These are phyloP conservation scores for Emericellopsis atlantica DNA, from an alignment of 2,329 filamentous ascomycete genomes.

Conservation along the genomic window DNA sequence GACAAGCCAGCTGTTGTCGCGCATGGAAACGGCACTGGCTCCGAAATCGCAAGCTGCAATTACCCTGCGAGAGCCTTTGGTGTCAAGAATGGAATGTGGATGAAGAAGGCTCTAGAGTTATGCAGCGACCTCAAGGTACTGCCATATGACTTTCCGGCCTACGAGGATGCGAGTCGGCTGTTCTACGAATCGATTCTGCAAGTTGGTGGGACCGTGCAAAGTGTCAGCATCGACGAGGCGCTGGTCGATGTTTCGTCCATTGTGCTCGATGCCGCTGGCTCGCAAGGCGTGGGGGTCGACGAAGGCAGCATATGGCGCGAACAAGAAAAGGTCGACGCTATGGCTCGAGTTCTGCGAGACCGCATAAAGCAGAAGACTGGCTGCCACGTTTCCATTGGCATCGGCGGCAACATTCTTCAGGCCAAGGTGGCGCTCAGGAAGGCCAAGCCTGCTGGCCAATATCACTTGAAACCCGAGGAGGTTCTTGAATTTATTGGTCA, in stretches of 20 bases:
- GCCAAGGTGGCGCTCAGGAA: slow-evolving; percentile 84
- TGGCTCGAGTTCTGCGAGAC: slow-evolving; percentile 52
- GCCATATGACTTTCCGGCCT: slow-evolving; percentile 91
- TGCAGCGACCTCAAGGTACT: slow-evolving; percentile 80
- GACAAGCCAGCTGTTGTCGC: slow-evolving; percentile 82
- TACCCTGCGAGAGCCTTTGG: slow-evolving; percentile 80
- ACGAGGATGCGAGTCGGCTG: slow-evolving; percentile 76
- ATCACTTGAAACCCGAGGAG: slow-evolving; percentile 73
- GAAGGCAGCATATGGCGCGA: slow-evolving; percentile 66
- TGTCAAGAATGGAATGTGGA: slow-evolving; percentile 99
- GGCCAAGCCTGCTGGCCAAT: slow-evolving; percentile 89
- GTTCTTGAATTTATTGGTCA: slow-evolving; percentile 65
- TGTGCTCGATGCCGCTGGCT: slow-evolving; percentile 52
- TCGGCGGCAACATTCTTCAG: slow-evolving; percentile 79
- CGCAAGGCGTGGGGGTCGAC: slow-evolving; percentile 47
- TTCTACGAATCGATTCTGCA: slow-evolving; percentile 81
- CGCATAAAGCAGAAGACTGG: slow-evolving; percentile 63
- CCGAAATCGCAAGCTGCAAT: slow-evolving; percentile 96
- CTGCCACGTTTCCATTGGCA: slow-evolving; percentile 85
- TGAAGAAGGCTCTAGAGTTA: slow-evolving; percentile 74
- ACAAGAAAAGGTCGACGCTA: slow-evolving; percentile 62
- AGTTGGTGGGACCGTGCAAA: slow-evolving; percentile 76
- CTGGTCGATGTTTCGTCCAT: slow-evolving; percentile 69
- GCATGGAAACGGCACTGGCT: slow-evolving; percentile 72
- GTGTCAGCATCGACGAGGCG: slow-evolving; percentile 93